phyloP scores from a whole-genome alignment of 1,139 yeast species.

The Candida glucosophila region DNA sequence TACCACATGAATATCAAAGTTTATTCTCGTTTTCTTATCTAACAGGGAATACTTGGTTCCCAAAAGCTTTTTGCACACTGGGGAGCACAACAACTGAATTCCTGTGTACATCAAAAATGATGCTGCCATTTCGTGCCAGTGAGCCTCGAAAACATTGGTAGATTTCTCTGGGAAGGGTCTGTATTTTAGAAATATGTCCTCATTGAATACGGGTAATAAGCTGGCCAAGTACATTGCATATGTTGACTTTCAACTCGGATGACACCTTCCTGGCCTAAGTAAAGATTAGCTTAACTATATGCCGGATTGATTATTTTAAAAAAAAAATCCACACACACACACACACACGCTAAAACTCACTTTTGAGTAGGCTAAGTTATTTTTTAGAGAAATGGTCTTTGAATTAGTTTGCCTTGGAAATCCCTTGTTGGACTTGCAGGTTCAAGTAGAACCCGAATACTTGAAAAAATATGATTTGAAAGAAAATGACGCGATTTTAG shows the following conservation, averaged over 20 bases:
- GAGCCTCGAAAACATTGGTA: conserved; percentile 22
- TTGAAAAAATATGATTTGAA: conserved; percentile 75
- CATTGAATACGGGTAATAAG: conserved; percentile 18
- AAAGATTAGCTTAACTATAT: neutral
- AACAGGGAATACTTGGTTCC: conserved; percentile 43
- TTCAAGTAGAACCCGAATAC: conserved; percentile 60
- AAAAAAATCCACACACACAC: too few relatives aligned
- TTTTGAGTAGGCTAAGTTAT: neutral
- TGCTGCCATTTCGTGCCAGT: conserved; percentile 46
- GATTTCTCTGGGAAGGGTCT: conserved; percentile 39
- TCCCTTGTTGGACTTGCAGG: conserved; percentile 85
- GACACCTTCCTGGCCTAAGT: too few relatives aligned
- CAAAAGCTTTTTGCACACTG: conserved; percentile 20
- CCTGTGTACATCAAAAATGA: conserved; percentile 31
- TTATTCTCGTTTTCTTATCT: conserved; percentile 41
- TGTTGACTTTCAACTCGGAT: too few relatives aligned
- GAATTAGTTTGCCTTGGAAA: conserved; percentile 42
- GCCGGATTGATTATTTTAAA: conserved; percentile 1
- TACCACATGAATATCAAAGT: conserved; percentile 84
- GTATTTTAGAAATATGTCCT: conserved; percentile 36
- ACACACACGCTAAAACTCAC: too few relatives aligned
- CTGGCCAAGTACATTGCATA: neutral
- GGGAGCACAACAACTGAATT: conserved; percentile 35
- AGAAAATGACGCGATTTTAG: conserved; percentile 90
- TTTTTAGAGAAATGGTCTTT: conserved; percentile 28